Evolutionary conservation across 495 filamentous ascomycete genomes (phyloP).

Genomic region (Penicillium chermesinum): DNA sequence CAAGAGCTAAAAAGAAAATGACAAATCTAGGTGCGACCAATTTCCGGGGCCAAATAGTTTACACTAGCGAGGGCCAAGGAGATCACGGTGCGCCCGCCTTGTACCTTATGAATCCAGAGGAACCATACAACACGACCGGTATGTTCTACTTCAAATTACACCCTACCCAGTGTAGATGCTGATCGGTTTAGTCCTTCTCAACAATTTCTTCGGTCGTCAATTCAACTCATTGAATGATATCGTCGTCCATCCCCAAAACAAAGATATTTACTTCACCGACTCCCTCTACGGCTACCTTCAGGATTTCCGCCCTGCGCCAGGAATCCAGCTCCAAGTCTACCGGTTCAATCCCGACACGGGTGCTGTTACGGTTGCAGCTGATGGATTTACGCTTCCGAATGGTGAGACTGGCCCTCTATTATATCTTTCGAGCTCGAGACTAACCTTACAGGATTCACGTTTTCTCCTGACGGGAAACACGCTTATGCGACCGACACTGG

Average conservation of each 20-base stretch:
- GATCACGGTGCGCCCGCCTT: constrained; percentile 35
- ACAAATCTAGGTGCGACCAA: constrained; percentile 46
- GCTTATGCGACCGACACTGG: constrained; percentile 45
- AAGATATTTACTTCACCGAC: constrained; percentile 48
- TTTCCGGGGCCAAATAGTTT: constrained; percentile 42
- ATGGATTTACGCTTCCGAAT: constrained; percentile 31
- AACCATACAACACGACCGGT: constrained; percentile 48
- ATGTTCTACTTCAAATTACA: no score
- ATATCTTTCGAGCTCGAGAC: neutral
- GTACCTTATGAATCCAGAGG: constrained; percentile 40
- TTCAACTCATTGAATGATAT: constrained; percentile 31
- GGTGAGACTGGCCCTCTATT: constrained; percentile 11
- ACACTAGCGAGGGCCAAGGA: constrained; percentile 45
- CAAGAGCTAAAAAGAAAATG: no score
- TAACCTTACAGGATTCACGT: constrained; percentile 28
- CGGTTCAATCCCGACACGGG: constrained; percentile 42
- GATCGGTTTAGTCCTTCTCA: constrained; percentile 20
- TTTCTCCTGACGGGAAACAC: constrained; percentile 38
- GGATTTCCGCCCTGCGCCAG: constrained; percentile 27
- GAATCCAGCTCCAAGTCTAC: constrained; percentile 36
- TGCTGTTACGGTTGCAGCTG: constrained; percentile 34
- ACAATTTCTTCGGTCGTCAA: constrained; percentile 32
- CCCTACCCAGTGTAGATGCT: neutral
- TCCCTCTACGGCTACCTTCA: constrained; percentile 31
- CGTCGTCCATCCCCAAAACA: constrained; percentile 28